A percentile compares a stretch with the other conserved stretches of the same genome.
phyloP scores from a whole-genome alignment of 1,139 yeast genomes.

The Candida buenavistaensis region DNA sequence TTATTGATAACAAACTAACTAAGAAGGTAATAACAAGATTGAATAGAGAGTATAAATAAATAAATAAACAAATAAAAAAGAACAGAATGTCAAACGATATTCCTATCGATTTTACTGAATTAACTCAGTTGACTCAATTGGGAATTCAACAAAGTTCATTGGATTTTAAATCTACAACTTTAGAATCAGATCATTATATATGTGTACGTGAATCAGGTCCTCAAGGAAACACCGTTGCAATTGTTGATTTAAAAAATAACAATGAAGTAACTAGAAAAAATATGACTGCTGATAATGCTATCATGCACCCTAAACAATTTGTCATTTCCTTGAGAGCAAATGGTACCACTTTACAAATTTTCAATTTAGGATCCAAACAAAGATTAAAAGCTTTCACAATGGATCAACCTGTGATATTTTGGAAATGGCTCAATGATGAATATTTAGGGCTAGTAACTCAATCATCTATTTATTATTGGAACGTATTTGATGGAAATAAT shows the following conservation, averaged over 20 bases:
- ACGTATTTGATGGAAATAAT: constrained; percentile 78
- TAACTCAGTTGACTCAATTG: constrained; percentile 79
- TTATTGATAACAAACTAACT: too few species aligned
- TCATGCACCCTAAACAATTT: constrained; percentile 87
- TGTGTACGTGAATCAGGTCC: constrained; percentile 82
- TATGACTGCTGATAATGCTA: constrained; percentile 97
- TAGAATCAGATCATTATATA: constrained; percentile 88
- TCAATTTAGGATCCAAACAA: constrained; percentile 84
- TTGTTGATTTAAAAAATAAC: constrained; percentile 78
- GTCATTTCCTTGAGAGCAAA: constrained; percentile 94
- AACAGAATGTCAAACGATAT: constrained; percentile 51
- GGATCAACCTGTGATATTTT: constrained; percentile 87
- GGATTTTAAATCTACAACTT: constrained; percentile 90
- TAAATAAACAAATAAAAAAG: too few species aligned
- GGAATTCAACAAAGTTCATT: constrained; percentile 83
- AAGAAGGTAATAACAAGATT: too few species aligned
- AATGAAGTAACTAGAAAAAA: constrained; percentile 78
- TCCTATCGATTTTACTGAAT: constrained; percentile 96
- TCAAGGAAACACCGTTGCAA: constrained; percentile 85
- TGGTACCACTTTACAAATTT: constrained; percentile 93
- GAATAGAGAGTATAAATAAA: too few species aligned
- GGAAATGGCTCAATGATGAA: constrained; percentile 87
- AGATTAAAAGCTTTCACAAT: constrained; percentile 85
- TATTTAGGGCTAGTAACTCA: constrained; percentile 85
- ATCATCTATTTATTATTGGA: constrained; percentile 74